Conservation (phyloP, 2,329 filamentous ascomycete genomes). For the Fusarium sp. region DNA sequence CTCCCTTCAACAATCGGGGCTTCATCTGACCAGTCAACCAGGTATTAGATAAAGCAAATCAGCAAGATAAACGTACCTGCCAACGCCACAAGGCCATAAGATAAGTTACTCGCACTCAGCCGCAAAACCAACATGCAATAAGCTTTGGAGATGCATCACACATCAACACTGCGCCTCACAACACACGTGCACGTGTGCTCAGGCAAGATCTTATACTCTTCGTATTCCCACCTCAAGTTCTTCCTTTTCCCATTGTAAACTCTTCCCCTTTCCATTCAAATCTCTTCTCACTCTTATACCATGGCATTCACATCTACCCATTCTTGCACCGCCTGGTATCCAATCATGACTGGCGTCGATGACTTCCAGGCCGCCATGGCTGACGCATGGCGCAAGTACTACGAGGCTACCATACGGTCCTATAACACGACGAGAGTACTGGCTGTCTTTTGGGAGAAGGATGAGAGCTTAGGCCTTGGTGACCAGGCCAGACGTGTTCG, state of each 20-base stretch:
- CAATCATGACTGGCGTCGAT: neutral
- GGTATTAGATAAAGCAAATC: neutral
- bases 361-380: neutral
- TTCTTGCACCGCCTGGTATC: neutral
- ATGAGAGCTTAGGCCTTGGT: neutral
- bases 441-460: neutral
- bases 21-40: neutral
- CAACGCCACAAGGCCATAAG: no score
- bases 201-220: neutral
- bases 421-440: neutral
- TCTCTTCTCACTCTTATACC: neutral
- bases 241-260: neutral
- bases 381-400: neutral
- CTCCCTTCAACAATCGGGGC: neutral
- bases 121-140: neutral
- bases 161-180: neutral
- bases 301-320: neutral
- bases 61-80: neutral
- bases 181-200: neutral
- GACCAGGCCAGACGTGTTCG: neutral
- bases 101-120: neutral
- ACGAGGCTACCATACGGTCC: neutral
- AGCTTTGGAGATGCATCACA: neutral
- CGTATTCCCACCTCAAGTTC: neutral
- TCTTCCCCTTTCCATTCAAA: neutral